A percentile compares a stretch with the other conserved stretches of the same genome.
Conservation (phyloP, 106 monocot genomes). For the Posidonia australis region DNA sequence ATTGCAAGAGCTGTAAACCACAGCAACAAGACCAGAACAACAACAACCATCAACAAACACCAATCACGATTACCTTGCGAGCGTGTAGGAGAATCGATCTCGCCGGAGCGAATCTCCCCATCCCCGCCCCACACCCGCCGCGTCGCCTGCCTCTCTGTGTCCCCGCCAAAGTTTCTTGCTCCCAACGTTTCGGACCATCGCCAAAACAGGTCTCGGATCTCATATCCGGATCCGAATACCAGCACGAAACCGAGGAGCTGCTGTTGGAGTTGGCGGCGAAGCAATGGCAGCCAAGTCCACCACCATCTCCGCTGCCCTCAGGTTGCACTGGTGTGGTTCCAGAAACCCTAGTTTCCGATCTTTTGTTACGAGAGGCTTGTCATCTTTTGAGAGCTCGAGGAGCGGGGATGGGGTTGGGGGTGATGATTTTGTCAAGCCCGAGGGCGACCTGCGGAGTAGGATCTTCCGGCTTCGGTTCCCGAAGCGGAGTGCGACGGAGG, state of each 20-base stretch:
- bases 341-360: slow-evolving; percentile 1
- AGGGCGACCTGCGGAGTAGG: slow-evolving; percentile 37
- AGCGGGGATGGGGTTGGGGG: not conserved
- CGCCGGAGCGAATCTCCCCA: slow-evolving; percentile 15
- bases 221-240: too few species aligned
- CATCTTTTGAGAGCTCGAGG: not conserved
- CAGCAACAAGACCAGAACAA: not conserved
- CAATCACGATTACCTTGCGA: slow-evolving; percentile 5
- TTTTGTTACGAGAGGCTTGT: too few species aligned
- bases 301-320: not conserved
- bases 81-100: slow-evolving; percentile 10
- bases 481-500: slow-evolving; percentile 51
- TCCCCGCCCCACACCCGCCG: not conserved
- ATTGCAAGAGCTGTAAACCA: not conserved
- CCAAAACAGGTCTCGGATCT: too few species aligned
- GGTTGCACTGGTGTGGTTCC: not conserved
- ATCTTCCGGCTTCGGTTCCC: slow-evolving; percentile 68
- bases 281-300: not conserved
- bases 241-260: too few species aligned
- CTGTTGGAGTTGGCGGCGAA: too few species aligned
- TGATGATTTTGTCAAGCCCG: not conserved
- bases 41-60: too few species aligned
- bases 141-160: too few species aligned
- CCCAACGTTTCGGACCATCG: too few species aligned
- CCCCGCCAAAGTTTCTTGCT: too few species aligned